Evolutionary conservation across 352 stramenopile genomes (phyloP).

Genomic region (Globisporangium yorkense): DNA sequence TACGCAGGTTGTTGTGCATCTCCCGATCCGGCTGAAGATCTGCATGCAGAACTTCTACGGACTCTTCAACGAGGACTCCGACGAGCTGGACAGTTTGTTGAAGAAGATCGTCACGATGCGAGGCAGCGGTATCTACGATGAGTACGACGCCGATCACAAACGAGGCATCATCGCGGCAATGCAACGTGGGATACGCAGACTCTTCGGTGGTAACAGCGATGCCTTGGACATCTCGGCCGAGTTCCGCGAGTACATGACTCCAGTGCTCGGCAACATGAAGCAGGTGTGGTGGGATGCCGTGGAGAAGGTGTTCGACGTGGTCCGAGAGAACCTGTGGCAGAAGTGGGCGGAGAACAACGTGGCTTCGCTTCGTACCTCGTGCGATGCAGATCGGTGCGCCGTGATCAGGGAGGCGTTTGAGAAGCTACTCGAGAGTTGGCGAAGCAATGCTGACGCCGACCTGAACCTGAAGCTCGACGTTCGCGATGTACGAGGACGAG

Average conservation of each 20-base stretch:
- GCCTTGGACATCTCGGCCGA: constrained; percentile 1
- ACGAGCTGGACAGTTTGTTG: constrained; percentile 5
- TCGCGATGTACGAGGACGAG: not conserved
- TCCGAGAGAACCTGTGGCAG: constrained; percentile 5
- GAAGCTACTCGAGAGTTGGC: not conserved
- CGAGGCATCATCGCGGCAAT: not conserved
- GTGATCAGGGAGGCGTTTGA: constrained; percentile 5
- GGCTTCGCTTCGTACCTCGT: not conserved
- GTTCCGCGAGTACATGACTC: constrained; percentile 10
- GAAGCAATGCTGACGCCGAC: not conserved
- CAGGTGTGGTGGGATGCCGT: constrained; percentile 27
- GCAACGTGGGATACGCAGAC: not conserved
- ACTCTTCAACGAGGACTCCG: constrained; percentile 2
- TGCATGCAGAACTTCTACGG: constrained; percentile 13
- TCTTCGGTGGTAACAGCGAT: not conserved
- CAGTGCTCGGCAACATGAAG: constrained; percentile 13
- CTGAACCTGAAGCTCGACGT: constrained; percentile 2
- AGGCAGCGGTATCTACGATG: not conserved
- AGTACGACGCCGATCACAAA: too few relatives aligned
- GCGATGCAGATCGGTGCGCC: constrained; percentile 2
- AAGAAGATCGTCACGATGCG: constrained; percentile 3
- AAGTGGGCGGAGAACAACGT: not conserved
- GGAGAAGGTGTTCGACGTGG: constrained; percentile 19
- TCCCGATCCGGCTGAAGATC: constrained; percentile 4
- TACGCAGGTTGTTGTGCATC: constrained; percentile 2